phyloP scores from a whole-genome alignment of 1,284 basidiomycete species.

The Malassezia psittaci region DNA sequence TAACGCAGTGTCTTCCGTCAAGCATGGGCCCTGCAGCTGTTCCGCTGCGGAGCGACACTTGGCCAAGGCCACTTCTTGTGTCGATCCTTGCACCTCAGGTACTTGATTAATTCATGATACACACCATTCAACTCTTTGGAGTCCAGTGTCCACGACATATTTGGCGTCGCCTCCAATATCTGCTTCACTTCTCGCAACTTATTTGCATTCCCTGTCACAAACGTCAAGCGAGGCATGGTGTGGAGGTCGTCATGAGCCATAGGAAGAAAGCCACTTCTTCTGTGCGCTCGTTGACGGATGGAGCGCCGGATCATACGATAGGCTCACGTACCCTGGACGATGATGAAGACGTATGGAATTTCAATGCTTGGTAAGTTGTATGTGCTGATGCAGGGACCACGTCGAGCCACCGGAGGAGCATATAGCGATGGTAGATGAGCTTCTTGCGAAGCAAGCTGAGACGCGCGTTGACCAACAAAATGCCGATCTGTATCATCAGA shows the following conservation, averaged over 20 bases:
- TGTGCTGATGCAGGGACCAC: constrained; percentile 27
- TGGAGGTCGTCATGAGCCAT: constrained; percentile 4
- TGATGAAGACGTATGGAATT: constrained; percentile 27
- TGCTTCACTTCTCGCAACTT: constrained; percentile 79
- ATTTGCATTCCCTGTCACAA: constrained; percentile 88
- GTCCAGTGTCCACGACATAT: constrained; percentile 17
- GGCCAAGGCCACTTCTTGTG: constrained; percentile 74
- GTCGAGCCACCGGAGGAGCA: constrained; percentile 33
- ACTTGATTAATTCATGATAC: constrained; percentile 53
- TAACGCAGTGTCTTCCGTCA: constrained; percentile 92
- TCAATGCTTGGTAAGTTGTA: constrained; percentile 35
- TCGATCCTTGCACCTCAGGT: constrained; percentile 86
- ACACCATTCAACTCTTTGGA: constrained; percentile 18
- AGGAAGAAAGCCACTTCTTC: constrained; percentile 12
- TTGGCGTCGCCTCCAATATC: constrained; percentile 51
- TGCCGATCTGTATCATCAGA: constrained; percentile 26
- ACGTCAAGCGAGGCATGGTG: constrained; percentile 48
- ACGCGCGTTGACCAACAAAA: constrained; percentile 26
- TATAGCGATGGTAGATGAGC: constrained; percentile 20
- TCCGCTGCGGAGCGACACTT: constrained; percentile 73
- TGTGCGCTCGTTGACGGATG: not conserved
- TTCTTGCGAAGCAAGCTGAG: constrained; percentile 28
- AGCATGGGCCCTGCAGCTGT: constrained; percentile 61
- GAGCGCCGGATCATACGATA: constrained; percentile 18
- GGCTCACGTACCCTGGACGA: constrained; percentile 29